Conservation (phyloP, 495 filamentous ascomycete species). For the Aspergillus coremiiformis region DNA sequence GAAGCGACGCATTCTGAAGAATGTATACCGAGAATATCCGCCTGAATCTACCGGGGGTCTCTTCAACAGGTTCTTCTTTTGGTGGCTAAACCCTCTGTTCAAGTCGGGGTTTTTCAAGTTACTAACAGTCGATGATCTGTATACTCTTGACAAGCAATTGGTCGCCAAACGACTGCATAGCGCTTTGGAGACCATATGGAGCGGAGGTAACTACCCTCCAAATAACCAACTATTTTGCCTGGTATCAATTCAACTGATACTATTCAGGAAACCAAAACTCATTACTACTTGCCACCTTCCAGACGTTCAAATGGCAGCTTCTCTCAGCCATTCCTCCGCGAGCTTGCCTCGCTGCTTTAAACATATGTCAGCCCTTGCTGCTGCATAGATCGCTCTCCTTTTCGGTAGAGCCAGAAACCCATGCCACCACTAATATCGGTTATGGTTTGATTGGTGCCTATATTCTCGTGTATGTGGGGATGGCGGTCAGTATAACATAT, state of each 20-base stretch:
- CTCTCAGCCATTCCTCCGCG: constrained; percentile 45
- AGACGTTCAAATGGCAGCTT: constrained; percentile 41
- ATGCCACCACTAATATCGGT: constrained; percentile 40
- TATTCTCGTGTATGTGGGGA: constrained; percentile 51
- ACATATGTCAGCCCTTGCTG: constrained; percentile 57
- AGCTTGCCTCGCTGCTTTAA: constrained; percentile 49
- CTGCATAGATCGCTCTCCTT: constrained; percentile 46
- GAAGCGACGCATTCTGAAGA: constrained; percentile 44
- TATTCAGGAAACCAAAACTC: constrained; percentile 4
- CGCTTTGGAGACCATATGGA: constrained; percentile 29
- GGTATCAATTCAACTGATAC: constrained; percentile 9
- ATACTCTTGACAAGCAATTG: constrained; percentile 38
- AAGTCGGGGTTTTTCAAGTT: constrained; percentile 37
- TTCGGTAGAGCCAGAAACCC: constrained; percentile 34
- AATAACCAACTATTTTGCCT: not conserved
- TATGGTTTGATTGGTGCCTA: constrained; percentile 63
- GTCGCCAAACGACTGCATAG: constrained; percentile 32
- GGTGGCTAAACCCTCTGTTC: constrained; percentile 54
- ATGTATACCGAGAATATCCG: constrained; percentile 37
- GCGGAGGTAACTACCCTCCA: constrained; percentile 9
- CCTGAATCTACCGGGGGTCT: constrained; percentile 55
- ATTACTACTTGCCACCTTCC: constrained; percentile 18
- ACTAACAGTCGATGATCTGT: constrained; percentile 41
- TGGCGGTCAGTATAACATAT: constrained; percentile 52
- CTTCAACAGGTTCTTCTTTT: constrained; percentile 46